A percentile compares a stretch with the other conserved stretches of the same genome.
Conservation (phyloP, 306 rosid species). For the Sechiopsis laciniata region DNA sequence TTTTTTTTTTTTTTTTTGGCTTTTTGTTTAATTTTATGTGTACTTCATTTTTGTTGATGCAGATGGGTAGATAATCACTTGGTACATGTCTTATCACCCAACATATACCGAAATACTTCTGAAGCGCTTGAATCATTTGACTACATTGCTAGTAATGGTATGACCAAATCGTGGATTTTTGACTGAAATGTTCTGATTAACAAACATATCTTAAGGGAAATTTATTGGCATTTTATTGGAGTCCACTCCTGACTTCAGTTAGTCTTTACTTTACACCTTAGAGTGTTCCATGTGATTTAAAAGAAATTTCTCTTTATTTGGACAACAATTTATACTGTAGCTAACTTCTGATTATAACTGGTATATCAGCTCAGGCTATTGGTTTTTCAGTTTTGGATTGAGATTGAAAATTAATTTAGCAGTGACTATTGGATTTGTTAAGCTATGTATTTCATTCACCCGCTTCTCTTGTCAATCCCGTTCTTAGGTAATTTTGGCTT, state of each 20-base stretch:
- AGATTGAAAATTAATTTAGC: background rate
- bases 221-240: constrained; percentile 4
- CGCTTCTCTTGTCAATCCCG: background rate
- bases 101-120: constrained; percentile 75
- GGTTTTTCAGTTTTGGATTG: background rate
- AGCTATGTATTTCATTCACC: too few species aligned
- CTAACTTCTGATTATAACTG: too few species aligned
- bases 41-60: constrained; percentile 21
- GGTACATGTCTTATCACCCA: constrained; percentile 87
- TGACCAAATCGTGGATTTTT: constrained; percentile 15
- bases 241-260: background rate
- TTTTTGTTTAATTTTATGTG: constrained; percentile 24
- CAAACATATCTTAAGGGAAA: background rate
- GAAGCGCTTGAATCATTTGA: constrained; percentile 94
- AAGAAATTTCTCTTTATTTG: background rate
- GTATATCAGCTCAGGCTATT: constrained; percentile 6
- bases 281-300: too few species aligned
- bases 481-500: constrained; percentile 75
- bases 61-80: constrained; percentile 96
- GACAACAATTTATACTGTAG: too few species aligned
- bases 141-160: constrained; percentile 85
- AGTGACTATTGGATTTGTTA: background rate
- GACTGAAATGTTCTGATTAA: constrained; percentile 7
- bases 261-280: too few species aligned
- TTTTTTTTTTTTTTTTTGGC: constrained; percentile 2